Evolutionary conservation across 1,284 basidiomycete genomes (phyloP).

Genomic region (Cutaneotrichosporon sp.): DNA sequence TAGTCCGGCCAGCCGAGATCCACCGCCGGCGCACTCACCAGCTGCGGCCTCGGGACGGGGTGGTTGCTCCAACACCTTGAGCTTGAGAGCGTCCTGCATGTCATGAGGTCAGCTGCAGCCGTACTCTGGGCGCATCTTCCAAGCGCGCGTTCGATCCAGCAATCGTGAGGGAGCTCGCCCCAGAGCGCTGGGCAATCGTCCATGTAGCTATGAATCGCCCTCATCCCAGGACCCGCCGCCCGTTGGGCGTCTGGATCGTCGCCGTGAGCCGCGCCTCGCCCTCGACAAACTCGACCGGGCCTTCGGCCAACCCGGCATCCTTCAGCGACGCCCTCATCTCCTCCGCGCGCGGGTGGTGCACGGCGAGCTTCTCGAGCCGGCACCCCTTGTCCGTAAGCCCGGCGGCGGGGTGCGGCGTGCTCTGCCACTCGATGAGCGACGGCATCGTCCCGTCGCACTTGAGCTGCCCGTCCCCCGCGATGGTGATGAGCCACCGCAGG

Average conservation of each 20-base stretch:
- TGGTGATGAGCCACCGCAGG: slow-evolving; percentile 16
- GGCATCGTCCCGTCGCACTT: slow-evolving; percentile 12
- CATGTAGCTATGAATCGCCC: not conserved
- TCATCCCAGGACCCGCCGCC: slow-evolving; percentile 7
- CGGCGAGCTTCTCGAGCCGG: slow-evolving; percentile 5
- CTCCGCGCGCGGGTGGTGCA: not conserved
- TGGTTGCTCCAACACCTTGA: slow-evolving; percentile 23
- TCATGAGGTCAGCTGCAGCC: not conserved
- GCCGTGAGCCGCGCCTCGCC: not conserved
- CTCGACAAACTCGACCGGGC: not conserved
- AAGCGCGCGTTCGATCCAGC: too few relatives aligned
- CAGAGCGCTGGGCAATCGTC: too few relatives aligned
- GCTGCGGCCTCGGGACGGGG: slow-evolving; percentile 12
- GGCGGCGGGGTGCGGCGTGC: slow-evolving; percentile 7
- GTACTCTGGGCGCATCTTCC: too few relatives aligned
- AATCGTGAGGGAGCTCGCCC: too few relatives aligned
- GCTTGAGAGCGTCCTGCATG: slow-evolving; percentile 18
- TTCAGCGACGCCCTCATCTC: not conserved
- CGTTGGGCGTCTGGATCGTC: slow-evolving; percentile 9
- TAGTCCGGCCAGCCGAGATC: not conserved
- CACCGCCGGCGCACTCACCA: slow-evolving; percentile 9
- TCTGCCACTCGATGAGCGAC: slow-evolving; percentile 13
- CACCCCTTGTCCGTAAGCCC: slow-evolving; percentile 9
- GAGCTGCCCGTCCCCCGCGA: slow-evolving; percentile 12
- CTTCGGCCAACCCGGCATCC: slow-evolving; percentile 3